phyloP scores from a whole-genome alignment of 371 early-diverging fungal species.

The Batkoa obscura region DNA sequence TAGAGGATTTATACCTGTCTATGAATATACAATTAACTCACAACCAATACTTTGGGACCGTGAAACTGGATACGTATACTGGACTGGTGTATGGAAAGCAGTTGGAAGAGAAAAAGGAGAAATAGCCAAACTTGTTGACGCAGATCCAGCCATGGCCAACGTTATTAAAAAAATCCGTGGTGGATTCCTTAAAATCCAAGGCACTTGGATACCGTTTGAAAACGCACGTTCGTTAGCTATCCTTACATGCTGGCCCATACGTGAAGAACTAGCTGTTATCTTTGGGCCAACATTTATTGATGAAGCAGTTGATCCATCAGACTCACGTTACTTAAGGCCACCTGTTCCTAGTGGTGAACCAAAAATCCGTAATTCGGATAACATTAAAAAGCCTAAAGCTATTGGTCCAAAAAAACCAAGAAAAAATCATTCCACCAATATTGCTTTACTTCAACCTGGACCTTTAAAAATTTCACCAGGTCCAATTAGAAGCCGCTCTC shows the following conservation, averaged over 20 bases:
- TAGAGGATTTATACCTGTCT: slow-evolving; percentile 48
- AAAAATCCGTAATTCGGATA: slow-evolving; percentile 9
- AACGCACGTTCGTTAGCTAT: slow-evolving; percentile 29
- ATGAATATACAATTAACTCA: slow-evolving; percentile 34
- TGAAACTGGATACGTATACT: slow-evolving; percentile 43
- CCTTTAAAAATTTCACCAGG: neutral
- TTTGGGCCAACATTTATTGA: slow-evolving; percentile 32
- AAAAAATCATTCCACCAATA: slow-evolving; percentile 12
- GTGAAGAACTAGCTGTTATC: slow-evolving; percentile 33
- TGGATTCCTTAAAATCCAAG: slow-evolving; percentile 47
- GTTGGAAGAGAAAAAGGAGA: slow-evolving; percentile 44
- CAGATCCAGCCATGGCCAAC: slow-evolving; percentile 31
- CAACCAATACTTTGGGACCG: slow-evolving; percentile 56
- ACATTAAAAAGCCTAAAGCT: slow-evolving; percentile 4
- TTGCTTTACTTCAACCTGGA: slow-evolving; percentile 5
- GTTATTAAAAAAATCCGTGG: slow-evolving; percentile 40
- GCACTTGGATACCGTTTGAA: slow-evolving; percentile 49
- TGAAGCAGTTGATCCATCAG: slow-evolving; percentile 26
- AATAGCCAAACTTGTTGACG: slow-evolving; percentile 41
- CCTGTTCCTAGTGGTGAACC: slow-evolving; percentile 11
- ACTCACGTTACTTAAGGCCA: slow-evolving; percentile 19
- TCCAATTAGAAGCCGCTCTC: neutral
- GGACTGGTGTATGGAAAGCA: slow-evolving; percentile 57
- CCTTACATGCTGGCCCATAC: slow-evolving; percentile 30
- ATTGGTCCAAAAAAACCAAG: slow-evolving; percentile 12